phyloP scores from a whole-genome alignment of 305 asterid genomes.

The Nicotiana rustica region DNA sequence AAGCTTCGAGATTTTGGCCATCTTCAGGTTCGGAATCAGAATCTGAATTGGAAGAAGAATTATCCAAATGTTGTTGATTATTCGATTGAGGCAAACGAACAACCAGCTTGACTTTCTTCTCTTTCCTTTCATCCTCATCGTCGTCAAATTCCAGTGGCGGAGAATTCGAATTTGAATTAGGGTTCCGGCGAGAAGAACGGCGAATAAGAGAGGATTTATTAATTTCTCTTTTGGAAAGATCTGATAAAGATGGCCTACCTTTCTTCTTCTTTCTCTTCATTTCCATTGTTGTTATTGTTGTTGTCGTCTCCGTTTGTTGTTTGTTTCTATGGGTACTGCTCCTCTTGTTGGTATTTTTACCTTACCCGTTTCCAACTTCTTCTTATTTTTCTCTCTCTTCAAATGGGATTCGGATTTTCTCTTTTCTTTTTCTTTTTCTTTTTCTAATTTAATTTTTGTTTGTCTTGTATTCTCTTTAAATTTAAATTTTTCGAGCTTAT shows the following conservation, averaged over 20 bases:
- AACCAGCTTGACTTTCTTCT: conserved; percentile 92
- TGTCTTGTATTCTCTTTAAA: no score
- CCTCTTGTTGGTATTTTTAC: conserved; percentile 40
- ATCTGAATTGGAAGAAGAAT: conserved; percentile 43
- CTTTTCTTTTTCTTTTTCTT: background rate
- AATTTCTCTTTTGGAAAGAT: conserved; percentile 46
- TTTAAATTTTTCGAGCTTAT: background rate
- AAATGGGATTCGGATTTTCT: background rate
- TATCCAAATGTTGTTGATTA: conserved; percentile 47
- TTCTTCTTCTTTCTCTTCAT: conserved; percentile 78
- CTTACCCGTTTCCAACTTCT: conserved; percentile 45
- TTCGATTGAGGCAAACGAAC: conserved; percentile 72
- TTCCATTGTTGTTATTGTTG: conserved; percentile 36
- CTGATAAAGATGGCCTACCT: conserved; percentile 69
- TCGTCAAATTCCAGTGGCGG: conserved; percentile 60
- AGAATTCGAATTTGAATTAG: conserved; percentile 46
- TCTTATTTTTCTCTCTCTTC: conserved; percentile 31
- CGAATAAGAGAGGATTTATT: conserved; percentile 47
- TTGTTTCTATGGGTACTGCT: conserved; percentile 34
- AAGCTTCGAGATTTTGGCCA: conserved; percentile 52
- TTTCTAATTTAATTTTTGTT: background rate
- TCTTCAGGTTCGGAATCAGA: conserved; percentile 53
- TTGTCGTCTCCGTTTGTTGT: no score
- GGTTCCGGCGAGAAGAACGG: conserved; percentile 81
- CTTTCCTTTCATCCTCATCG: conserved; percentile 79